Evolutionary conservation across 2,329 filamentous ascomycete genomes (phyloP), one percentile per base, ranked within the genome.

Genomic region (Phialophora tarda): DNA sequence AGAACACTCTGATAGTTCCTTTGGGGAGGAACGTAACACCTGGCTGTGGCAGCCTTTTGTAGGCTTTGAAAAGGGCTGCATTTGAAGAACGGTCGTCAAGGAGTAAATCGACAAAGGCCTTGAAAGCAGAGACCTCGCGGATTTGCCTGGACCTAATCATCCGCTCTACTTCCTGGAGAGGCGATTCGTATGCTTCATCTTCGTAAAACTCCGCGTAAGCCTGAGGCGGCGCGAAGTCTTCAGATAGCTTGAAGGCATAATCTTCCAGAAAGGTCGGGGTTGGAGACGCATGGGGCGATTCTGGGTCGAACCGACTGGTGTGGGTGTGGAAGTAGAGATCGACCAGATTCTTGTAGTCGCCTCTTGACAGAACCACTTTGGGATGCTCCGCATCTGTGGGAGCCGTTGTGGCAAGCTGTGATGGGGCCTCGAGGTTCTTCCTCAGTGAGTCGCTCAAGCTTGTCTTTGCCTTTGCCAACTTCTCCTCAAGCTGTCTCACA

Each of bases 1-100:
- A 81, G 23, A 96, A 80, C 7, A 81, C 77, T 61, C 88, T 87
- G 21, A 93, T 85, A 56, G 87, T 79, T 4, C 74, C 66, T 23
- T 79, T 75, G 1, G 78, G 76, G 6, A 89, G 77, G 65, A 83
- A 83, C 10, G 81, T 76, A 0, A 87, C 80, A 28, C 85, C 82
- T 0, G 86, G 87, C 4, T 78, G 73, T 2, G 82, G 84, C 5
- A 89, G 77, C 17, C 76, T 74, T 68, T 80, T 79, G 75, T 88
- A 89, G 0, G 81, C 77, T 14, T 80, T 74, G 73, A 83, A 89
- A 4, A 88, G 74, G 11, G 80, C 77, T 57, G 83, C 78, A 64
- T 83, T 83, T 3, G 79, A 78, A 44, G 80, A 78, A 21, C 77
- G 73, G 44, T 81, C 77, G 64, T 83, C 76, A 54, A 77, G 69